Evolutionary conservation across 2,329 filamentous ascomycete species (phyloP), one percentile per base, ranked within the genome.

Genomic region (Epichloe sylvatica): DNA sequence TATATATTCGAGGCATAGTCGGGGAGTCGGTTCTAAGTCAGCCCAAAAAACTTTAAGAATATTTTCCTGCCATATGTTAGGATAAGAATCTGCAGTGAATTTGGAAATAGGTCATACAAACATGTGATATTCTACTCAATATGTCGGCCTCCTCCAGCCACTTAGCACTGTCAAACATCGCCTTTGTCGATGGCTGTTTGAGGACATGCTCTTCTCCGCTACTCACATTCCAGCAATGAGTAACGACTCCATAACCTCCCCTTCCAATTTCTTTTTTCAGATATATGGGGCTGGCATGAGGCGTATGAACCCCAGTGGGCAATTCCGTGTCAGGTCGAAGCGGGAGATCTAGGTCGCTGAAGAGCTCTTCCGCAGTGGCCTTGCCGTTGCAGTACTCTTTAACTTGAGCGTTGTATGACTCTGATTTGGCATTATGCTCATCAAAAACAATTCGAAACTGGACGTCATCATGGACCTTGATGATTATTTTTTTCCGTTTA

Each of bases 211-310:
- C 52, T 15, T 46, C 38, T 17, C 55, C 57, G 19, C 47, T 52
- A 30, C 56, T 60, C 44, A 60, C 58, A 36, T 61, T 51, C 55
- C 56, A 60, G 23, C 35, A 21, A 55, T 53, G 49, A 15, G 38
- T 53, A 21, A 54, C 56, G 36, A 53, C 39, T 4, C 57, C 58
- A 45, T 53, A 60, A 8, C 7, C 15, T 40, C 30, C 55, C 46
- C 53, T 13, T 41, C 55, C 53, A 33, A 58, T 45, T 36, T 45
- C 46, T 45, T 45, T 52, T 37, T 40, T 21, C 2, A 59, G 38
- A n/a, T 49, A 43, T 30, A 57, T 55, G 7, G 34, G 43, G 8
- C 49, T 50, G 13, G 30, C 47, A 48, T 49, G 38, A 19, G 51
- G 54, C 17, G 51, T 54, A 13, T 52, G 46, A 7, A 47, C 45